Evolutionary conservation across 306 rosid species (phyloP).

Genomic region (Prunus salicina): DNA sequence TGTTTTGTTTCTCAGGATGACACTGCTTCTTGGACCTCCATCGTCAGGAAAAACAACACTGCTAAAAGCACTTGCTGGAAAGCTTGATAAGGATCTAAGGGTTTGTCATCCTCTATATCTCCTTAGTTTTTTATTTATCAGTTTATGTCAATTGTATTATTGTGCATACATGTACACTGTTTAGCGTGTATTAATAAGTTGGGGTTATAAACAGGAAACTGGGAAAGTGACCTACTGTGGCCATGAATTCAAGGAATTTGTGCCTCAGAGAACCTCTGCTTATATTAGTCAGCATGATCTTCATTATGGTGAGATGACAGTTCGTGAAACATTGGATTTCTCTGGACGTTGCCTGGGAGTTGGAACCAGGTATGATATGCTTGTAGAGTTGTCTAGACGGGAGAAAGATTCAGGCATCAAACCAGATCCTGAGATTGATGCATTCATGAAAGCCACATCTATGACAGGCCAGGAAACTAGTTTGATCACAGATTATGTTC

Average conservation of each 20-base stretch:
- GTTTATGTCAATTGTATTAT: not conserved
- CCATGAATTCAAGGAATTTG: slow-evolving; percentile 82
- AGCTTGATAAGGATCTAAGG: slow-evolving; percentile 58
- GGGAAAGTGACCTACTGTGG: slow-evolving; percentile 87
- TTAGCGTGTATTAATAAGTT: not conserved
- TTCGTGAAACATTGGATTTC: slow-evolving; percentile 70
- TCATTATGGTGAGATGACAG: slow-evolving; percentile 76
- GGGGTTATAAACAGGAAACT: slow-evolving; percentile 40
- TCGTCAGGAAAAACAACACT: slow-evolving; percentile 77
- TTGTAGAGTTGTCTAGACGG: slow-evolving; percentile 57
- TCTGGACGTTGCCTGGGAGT: slow-evolving; percentile 71
- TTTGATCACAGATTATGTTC: slow-evolving; percentile 62
- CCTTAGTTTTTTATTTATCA: not conserved
- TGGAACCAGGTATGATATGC: slow-evolving; percentile 63
- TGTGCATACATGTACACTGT: not conserved
- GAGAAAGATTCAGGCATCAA: slow-evolving; percentile 64
- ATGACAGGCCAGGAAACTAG: slow-evolving; percentile 55
- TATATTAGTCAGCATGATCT: slow-evolving; percentile 91
- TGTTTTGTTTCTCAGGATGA: slow-evolving; percentile 46
- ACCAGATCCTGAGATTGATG: slow-evolving; percentile 74
- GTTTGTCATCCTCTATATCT: slow-evolving; percentile 27
- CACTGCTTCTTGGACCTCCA: slow-evolving; percentile 88
- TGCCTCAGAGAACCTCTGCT: slow-evolving; percentile 87
- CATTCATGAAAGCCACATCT: slow-evolving; percentile 70
- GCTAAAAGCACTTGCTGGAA: slow-evolving; percentile 69